phyloP scores from a whole-genome alignment of 441 rosid species.

The Arabidopsis lyrata region DNA sequence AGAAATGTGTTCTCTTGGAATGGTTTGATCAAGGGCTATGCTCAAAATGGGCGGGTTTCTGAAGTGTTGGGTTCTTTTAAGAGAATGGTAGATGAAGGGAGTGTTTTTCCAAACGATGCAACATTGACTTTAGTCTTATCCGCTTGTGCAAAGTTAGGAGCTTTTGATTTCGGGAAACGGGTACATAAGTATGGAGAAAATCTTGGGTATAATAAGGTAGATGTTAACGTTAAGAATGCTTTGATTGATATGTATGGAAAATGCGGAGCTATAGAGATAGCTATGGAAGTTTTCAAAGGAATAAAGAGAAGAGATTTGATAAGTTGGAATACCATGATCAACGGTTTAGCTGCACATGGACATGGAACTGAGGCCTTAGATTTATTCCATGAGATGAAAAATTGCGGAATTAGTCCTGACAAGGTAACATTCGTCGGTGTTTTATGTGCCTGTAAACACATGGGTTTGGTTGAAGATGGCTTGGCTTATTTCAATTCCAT shows the following conservation, averaged over 20 bases:
- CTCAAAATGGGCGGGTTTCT: slow-evolving; percentile 44
- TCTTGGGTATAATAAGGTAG: slow-evolving; percentile 51
- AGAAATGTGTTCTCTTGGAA: slow-evolving; percentile 78
- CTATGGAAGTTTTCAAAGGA: slow-evolving; percentile 52
- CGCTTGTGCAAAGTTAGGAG: slow-evolving; percentile 66
- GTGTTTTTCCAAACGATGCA: slow-evolving; percentile 58
- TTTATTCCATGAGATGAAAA: slow-evolving; percentile 60
- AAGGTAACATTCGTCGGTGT: slow-evolving; percentile 72
- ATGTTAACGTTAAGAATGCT: slow-evolving; percentile 60
- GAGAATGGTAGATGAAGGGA: slow-evolving; percentile 54
- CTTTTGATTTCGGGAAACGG: slow-evolving; percentile 63
- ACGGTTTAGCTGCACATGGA: slow-evolving; percentile 70
- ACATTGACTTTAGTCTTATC: slow-evolving; percentile 66
- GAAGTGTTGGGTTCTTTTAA: slow-evolving; percentile 57
- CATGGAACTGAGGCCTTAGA: slow-evolving; percentile 55
- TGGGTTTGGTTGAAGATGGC: slow-evolving; percentile 74
- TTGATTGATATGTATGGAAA: slow-evolving; percentile 75
- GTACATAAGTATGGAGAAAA: slow-evolving; percentile 54
- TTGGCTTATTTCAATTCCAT: slow-evolving; percentile 56
- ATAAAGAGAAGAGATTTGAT: slow-evolving; percentile 62
- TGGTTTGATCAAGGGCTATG: slow-evolving; percentile 63
- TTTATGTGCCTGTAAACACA: slow-evolving; percentile 70
- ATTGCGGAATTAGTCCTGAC: slow-evolving; percentile 52
- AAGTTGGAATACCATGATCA: slow-evolving; percentile 63
- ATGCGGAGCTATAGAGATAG: slow-evolving; percentile 63